Evolutionary conservation across 139 green algal species (phyloP).

Genomic region (Chlamydomonas sphaeroides): DNA sequence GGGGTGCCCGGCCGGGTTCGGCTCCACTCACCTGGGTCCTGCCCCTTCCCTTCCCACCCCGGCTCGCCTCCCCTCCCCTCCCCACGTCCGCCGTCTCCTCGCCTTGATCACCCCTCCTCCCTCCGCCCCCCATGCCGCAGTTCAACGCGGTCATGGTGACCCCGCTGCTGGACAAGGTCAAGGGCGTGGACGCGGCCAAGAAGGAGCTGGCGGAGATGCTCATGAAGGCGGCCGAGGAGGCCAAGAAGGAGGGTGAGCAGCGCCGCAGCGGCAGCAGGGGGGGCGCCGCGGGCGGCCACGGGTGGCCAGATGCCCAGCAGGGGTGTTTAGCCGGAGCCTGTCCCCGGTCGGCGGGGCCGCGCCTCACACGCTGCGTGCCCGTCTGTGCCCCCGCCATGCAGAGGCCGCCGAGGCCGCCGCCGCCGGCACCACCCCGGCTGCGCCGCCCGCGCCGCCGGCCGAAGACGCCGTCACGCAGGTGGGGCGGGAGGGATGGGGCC

Average conservation of each 20-base stretch:
- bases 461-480: constrained; percentile 51
- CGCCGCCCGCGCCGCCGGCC: neutral
- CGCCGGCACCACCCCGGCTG: neutral
- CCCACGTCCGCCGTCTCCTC: too few species aligned
- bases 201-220: constrained; percentile 75
- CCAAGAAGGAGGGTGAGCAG: constrained; percentile 59
- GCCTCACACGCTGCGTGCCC: too few species aligned
- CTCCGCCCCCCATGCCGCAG: too few species aligned
- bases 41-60: too few species aligned
- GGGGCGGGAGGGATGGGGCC: neutral
- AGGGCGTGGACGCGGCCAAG: constrained; percentile 63
- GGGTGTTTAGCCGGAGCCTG: too few species aligned
- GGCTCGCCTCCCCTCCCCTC: too few species aligned
- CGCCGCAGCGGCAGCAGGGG: too few species aligned
- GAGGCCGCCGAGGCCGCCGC: constrained; percentile 26
- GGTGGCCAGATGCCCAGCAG: too few species aligned
- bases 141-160: constrained; percentile 93
- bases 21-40: too few species aligned
- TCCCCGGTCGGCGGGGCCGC: too few species aligned
- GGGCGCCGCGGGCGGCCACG: neutral
- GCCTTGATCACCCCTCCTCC: too few species aligned
- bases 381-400: neutral
- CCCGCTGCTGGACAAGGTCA: constrained; percentile 84
- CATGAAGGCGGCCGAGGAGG: constrained; percentile 60
- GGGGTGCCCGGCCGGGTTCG: too few species aligned